These are phyloP conservation scores for Phaeodactylum tricornutum DNA, from an alignment of 108 stramenopile species.

Conservation along the genomic window DNA sequence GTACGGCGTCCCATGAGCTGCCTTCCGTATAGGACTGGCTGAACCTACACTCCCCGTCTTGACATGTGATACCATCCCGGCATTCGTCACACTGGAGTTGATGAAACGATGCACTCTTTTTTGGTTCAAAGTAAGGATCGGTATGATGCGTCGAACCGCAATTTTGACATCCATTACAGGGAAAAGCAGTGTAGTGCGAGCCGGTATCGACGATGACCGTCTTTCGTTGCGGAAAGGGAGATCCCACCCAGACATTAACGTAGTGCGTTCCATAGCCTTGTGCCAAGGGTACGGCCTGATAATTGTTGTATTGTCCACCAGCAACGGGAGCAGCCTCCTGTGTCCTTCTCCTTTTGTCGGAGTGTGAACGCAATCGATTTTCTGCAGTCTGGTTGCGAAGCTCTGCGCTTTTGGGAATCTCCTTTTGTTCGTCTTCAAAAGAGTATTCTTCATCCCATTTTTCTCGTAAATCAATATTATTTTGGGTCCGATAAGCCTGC, in stretches of 20 bases:
- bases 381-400: not conserved
- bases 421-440: not conserved
- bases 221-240: constrained; percentile 83
- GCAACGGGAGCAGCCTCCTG: not conserved
- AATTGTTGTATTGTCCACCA: constrained; percentile 21
- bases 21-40: constrained; percentile 55
- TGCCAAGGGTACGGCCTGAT: constrained; percentile 43
- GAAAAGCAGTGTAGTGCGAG: constrained; percentile 88
- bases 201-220: constrained; percentile 95
- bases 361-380: not conserved
- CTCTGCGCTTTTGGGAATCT: not conserved
- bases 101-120: constrained; percentile 40
- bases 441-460: constrained; percentile 33
- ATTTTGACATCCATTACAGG: constrained; percentile 66
- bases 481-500: constrained; percentile 12
- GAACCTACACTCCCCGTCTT: constrained; percentile 21
- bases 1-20: constrained; percentile 37
- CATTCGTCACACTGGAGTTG: constrained; percentile 47
- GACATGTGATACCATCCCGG: constrained; percentile 27
- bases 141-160: constrained; percentile 87
- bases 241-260: constrained; percentile 84
- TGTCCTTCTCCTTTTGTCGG: not conserved
- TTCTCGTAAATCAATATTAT: constrained; percentile 9
- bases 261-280: constrained; percentile 91
- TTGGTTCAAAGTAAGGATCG: constrained; percentile 81